Base-by-base conservation (phyloP, 257 asterid genomes). In the Petunia axillaris region DNA sequence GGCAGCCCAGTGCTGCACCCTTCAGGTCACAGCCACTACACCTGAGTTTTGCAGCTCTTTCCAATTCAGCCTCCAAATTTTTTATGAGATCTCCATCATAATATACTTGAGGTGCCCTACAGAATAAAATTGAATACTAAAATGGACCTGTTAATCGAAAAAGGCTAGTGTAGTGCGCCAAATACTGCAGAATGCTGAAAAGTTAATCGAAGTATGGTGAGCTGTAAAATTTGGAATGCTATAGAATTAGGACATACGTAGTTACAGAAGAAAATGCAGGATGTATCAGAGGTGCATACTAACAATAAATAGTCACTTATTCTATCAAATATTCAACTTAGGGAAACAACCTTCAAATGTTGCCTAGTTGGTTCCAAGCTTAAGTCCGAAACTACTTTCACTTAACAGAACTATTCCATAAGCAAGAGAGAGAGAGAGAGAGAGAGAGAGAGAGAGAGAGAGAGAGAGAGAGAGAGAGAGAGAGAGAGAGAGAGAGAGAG, bases 1-100 rank as follows among this genome's bases (percentile, higher is more conserved):
- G 93, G 90, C 99, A 95, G 60, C 99, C 99, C 83, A 95, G 97
- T 75, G 90, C 97, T 41, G 99, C 99, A 80, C 99, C 99, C 82
- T 92, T 95, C 78, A 86, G 88, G 60, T 97, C 97, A 89, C 99
- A 95, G 39, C 81, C 81, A 82, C 87, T 92, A 80, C 99, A 95
- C 88, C 92, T 95, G 82, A 95, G 99, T 88, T 93, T 95, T 25
- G 95, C 90, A 85, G 99, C 92, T 88, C 99, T 90, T 53, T 81
- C 91, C 83, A 95, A 76, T 81, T 93, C 99, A 80, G 96, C 84
- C 85, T 92, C 94, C 90, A 95, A 89, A 83, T 95, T 95, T 87
- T 82, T 91, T 39, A 95, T 87, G 2, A 68, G 81, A 4, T 91
- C 97, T 64, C 93, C 97, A 50, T 77, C 91, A 85, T 83, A 95